phyloP scores from a whole-genome alignment of 2,329 filamentous ascomycete species.

The Aspergillus calidoustus region DNA sequence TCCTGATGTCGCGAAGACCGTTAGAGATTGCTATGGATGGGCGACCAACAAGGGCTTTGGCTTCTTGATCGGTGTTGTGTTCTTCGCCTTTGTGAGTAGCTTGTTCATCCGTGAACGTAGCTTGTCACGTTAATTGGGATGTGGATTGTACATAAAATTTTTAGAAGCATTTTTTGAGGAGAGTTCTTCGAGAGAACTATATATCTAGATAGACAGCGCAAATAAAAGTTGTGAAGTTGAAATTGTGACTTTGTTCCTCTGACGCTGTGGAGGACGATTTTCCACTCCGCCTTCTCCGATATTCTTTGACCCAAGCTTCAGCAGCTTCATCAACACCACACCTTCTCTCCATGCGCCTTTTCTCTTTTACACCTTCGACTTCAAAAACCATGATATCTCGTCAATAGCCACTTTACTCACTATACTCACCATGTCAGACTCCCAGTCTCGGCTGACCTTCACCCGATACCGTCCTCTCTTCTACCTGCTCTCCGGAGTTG shows the following conservation, averaged over 20 bases:
- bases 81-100: slow-evolving; percentile 51
- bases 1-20: slow-evolving; percentile 61
- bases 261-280: neutral
- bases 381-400: neutral
- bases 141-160: neutral
- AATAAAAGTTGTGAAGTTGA: neutral
- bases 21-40: slow-evolving; percentile 69
- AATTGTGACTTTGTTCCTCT: neutral
- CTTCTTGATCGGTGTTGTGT: slow-evolving; percentile 56
- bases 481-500: slow-evolving; percentile 48
- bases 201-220: neutral
- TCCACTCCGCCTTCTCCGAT: slow-evolving; percentile 5
- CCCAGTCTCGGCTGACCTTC: slow-evolving; percentile 37
- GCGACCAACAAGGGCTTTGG: slow-evolving; percentile 58
- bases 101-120: slow-evolving; percentile 63
- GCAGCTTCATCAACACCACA: neutral
- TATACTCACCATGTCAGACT: slow-evolving; percentile 34
- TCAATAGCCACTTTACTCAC: slow-evolving; percentile 13
- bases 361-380: neutral
- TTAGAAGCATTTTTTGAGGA: neutral
- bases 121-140: slow-evolving; percentile 43
- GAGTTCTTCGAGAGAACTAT: neutral
- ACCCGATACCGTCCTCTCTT: slow-evolving; percentile 47
- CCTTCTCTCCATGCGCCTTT: neutral
- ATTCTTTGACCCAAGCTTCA: neutral